These are phyloP conservation scores for Lepidium sativum DNA, from an alignment of 345 rosid genomes.

Conservation along the genomic window DNA sequence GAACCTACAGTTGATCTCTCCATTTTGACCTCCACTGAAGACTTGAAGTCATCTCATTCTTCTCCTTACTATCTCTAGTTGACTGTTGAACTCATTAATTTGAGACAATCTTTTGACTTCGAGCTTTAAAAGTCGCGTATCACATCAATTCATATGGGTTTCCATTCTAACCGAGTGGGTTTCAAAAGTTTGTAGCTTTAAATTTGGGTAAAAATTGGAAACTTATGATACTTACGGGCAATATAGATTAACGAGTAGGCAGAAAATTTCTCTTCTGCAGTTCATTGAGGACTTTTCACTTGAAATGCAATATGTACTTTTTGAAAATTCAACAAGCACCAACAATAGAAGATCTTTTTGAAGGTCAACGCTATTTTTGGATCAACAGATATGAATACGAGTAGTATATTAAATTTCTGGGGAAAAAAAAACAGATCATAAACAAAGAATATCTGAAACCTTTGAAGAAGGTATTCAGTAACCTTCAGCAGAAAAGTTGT, in stretches of 20 bases:
- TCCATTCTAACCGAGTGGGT: too few relatives aligned
- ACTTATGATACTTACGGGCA: background rate
- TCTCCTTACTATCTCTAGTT: too few relatives aligned
- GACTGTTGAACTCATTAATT: too few relatives aligned
- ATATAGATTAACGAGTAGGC: background rate
- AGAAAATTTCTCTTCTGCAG: background rate
- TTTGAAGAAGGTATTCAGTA: conserved; percentile 25
- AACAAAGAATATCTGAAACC: background rate
- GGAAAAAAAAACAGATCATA: background rate
- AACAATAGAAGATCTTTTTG: background rate
- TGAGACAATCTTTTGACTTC: too few relatives aligned
- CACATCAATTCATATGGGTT: too few relatives aligned
- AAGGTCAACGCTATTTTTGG: background rate
- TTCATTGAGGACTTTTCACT: background rate
- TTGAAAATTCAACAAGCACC: background rate
- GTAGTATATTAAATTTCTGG: background rate
- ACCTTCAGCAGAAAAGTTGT: conserved; percentile 37
- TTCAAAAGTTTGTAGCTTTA: too few relatives aligned
- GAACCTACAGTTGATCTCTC: too few relatives aligned
- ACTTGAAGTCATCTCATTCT: too few relatives aligned
- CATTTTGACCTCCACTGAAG: too few relatives aligned
- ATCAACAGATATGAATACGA: conserved; percentile 16
- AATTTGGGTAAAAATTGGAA: too few relatives aligned
- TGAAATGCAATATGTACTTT: background rate
- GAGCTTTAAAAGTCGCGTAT: too few relatives aligned